phyloP scores from a whole-genome alignment of 129 eudicot species.

The Solidago caesia region DNA sequence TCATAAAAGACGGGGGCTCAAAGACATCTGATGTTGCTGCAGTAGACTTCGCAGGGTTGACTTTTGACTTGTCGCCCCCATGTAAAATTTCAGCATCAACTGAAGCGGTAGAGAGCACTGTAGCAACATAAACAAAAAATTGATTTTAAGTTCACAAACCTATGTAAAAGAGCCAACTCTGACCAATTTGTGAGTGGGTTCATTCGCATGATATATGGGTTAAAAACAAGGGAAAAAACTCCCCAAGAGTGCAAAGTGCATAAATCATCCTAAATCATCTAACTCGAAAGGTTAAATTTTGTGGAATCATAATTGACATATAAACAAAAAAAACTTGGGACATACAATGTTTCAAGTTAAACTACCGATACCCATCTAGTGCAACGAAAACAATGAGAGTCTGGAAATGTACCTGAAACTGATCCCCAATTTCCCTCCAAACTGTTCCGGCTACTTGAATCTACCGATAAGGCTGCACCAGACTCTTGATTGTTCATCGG shows the following conservation, averaged over 20 bases:
- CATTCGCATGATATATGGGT: not conserved
- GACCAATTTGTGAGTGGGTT: not conserved
- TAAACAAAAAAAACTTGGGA: not conserved
- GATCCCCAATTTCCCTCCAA: slow-evolving; percentile 77
- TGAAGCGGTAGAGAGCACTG: slow-evolving; percentile 52
- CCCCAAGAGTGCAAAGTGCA: not conserved
- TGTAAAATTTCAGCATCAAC: slow-evolving; percentile 37
- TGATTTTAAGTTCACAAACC: not conserved
- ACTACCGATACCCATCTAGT: too few relatives aligned
- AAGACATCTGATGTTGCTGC: slow-evolving; percentile 36
- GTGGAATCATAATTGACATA: too few relatives aligned
- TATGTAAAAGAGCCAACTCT: not conserved
- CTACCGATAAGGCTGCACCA: slow-evolving; percentile 34
- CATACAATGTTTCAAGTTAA: not conserved
- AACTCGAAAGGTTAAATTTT: not conserved
- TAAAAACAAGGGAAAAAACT: not conserved
- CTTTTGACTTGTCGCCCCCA: slow-evolving; percentile 25
- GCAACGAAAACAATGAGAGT: not conserved
- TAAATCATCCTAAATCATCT: not conserved
- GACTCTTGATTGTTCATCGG: slow-evolving; percentile 23
- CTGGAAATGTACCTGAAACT: slow-evolving; percentile 54
- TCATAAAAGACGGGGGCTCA: slow-evolving; percentile 53
- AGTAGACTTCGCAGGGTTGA: slow-evolving; percentile 33
- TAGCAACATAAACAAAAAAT: slow-evolving; percentile 21
- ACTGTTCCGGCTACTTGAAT: slow-evolving; percentile 57